A percentile compares a stretch with the other conserved stretches of the same genome.
Evolutionary conservation across 164 flowering plant species (phyloP).

Genomic region (Santalum album): DNA sequence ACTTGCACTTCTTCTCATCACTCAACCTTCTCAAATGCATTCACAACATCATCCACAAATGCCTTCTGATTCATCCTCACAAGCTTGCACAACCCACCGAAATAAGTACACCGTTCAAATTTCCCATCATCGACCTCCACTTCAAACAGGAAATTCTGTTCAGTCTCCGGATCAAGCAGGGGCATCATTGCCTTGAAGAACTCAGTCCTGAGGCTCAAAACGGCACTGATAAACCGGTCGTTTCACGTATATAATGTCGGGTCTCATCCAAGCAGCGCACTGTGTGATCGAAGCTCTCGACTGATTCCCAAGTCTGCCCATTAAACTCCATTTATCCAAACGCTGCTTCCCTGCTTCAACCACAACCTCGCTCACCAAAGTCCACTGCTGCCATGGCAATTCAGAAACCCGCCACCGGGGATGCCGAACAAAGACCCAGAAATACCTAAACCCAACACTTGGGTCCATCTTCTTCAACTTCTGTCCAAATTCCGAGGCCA

Average conservation of each 20-base stretch:
- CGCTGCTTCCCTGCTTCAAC: slow-evolving; percentile 60
- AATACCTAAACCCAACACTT: slow-evolving; percentile 44
- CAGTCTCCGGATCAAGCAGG: slow-evolving; percentile 69
- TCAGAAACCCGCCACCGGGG: slow-evolving; percentile 75
- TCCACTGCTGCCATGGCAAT: slow-evolving; percentile 93
- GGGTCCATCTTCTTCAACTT: slow-evolving; percentile 43
- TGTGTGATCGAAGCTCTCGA: slow-evolving; percentile 56
- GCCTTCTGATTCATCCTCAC: slow-evolving; percentile 75
- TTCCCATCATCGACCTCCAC: slow-evolving; percentile 60
- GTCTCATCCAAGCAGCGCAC: slow-evolving; percentile 96
- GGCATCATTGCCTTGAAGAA: slow-evolving; percentile 59
- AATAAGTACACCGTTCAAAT: slow-evolving; percentile 73
- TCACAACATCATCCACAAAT: slow-evolving; percentile 94
- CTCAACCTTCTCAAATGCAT: slow-evolving; percentile 77
- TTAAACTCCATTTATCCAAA: slow-evolving; percentile 83
- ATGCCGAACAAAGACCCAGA: slow-evolving; percentile 87
- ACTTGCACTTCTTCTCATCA: slow-evolving; percentile 68
- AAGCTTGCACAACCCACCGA: slow-evolving; percentile 85
- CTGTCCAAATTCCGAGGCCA: slow-evolving; percentile 50
- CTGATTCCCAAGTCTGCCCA: slow-evolving; percentile 82
- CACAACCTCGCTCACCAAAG: slow-evolving; percentile 65
- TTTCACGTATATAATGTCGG: slow-evolving; percentile 84
- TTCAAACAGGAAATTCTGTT: slow-evolving; percentile 52
- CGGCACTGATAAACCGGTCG: slow-evolving; percentile 85
- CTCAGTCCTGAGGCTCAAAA: slow-evolving; percentile 80